Base-by-base conservation (phyloP, 345 rosid species). In the Dovyalis caffra region DNA sequence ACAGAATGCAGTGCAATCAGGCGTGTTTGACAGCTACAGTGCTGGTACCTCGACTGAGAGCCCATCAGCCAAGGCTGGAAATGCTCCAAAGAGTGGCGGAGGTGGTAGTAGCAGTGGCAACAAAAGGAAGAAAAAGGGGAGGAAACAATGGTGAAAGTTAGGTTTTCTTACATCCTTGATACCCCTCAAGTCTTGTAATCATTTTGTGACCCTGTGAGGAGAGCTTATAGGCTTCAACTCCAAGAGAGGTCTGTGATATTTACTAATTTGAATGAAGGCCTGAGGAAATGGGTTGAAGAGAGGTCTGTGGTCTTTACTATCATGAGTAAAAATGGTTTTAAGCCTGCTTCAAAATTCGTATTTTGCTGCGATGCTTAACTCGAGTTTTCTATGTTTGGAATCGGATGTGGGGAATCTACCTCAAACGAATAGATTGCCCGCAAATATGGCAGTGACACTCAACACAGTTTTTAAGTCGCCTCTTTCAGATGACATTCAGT, bases 1-100 rank as follows among this genome's bases (percentile, higher is more conserved):
- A 43, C 97, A 89, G 88, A 93, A 90, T 51, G 99, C 99, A 0
- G 85, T 83, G 73, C 96, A 89, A 76, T 79, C 96, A 0, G 99
- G 98, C 47, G 67, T 82, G 80, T 95, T 92, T 67, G 94, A 91
- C 73, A 87, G 85, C 82, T 74, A 80, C 45, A 66, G 64, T 0
- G 82, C 76, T 58, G 77, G 83, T 56, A 63, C 80, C 28, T 64
- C 84, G 2, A 58, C 84, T 1, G 87, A 83, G 56, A 85, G 74
- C 75, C 82, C 91, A 56, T 76, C 88, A 40, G 43, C 86, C 60
- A 85, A 82, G 68, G 77, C 85, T 3, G 85, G 84, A 37, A 78
- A 70, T 60, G 78, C 84, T 69, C 75, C 86, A 29, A 82, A 86
- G 82, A 81, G 84, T 64, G 58, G 80, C 6, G 71, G 77, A 28